Percentiles rank a stretch among this genome's conserved stretches.
These are phyloP conservation scores for Pseudonectria foliicola DNA, from an alignment of 2,329 filamentous ascomycete species.

Conservation along the genomic window DNA sequence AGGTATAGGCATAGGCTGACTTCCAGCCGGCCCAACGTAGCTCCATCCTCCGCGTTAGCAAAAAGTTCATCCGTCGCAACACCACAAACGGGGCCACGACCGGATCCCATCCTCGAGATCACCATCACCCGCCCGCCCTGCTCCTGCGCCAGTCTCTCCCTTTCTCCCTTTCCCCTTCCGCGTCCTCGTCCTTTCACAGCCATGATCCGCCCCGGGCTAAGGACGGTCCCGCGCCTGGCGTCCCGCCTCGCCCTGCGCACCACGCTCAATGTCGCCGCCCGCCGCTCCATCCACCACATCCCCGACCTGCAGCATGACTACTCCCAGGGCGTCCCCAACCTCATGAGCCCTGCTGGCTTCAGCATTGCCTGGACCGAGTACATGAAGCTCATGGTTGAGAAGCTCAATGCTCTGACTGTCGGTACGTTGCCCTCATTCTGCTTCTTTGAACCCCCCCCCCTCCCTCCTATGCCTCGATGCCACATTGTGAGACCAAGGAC, in stretches of 20 bases:
- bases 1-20: neutral
- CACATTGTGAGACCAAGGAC: no score
- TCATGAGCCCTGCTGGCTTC: slow-evolving; percentile 65
- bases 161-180: no score
- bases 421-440: slow-evolving; percentile 56
- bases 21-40: slow-evolving; percentile 12
- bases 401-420: slow-evolving; percentile 65
- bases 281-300: slow-evolving; percentile 40
- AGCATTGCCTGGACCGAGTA: slow-evolving; percentile 77
- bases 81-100: no score
- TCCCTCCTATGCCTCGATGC: no score
- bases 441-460: no score
- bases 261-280: slow-evolving; percentile 23
- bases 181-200: no score
- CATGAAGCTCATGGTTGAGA: slow-evolving; percentile 64
- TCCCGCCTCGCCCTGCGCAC: slow-evolving; percentile 31
- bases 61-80: no score
- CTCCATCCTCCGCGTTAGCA: slow-evolving; percentile 11
- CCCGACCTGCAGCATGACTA: slow-evolving; percentile 41
- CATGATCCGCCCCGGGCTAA: slow-evolving; percentile 50
- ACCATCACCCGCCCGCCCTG: no score
- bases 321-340: slow-evolving; percentile 53
- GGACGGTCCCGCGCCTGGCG: slow-evolving; percentile 40
- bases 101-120: no score
- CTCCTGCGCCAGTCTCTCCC: no score